Conservation (phyloP, 139 green algal species). For the Chlamydomonas eustigma region DNA sequence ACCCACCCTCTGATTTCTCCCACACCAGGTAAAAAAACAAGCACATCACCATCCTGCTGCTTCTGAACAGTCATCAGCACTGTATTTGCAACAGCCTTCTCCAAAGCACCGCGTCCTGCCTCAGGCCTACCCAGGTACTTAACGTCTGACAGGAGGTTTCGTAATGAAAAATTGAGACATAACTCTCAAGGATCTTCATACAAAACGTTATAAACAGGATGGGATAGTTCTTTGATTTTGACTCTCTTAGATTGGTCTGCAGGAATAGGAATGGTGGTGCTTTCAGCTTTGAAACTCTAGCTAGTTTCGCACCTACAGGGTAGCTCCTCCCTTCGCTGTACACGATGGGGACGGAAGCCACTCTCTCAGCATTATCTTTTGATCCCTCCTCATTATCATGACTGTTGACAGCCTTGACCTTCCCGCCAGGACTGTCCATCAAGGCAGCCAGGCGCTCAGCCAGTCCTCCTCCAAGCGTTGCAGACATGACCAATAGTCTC, state of each 20-base stretch:
- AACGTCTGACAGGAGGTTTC: too few species aligned
- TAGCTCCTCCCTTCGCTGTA: slow-evolving; percentile 51
- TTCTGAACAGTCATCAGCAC: slow-evolving; percentile 24
- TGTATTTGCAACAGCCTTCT: slow-evolving; percentile 30
- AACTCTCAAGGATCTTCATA: too few species aligned
- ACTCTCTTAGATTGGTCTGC: too few species aligned
- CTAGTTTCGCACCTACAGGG: slow-evolving; percentile 35
- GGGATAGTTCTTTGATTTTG: too few species aligned
- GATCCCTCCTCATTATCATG: not conserved
- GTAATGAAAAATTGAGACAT: too few species aligned
- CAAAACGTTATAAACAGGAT: too few species aligned
- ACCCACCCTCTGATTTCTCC: slow-evolving; percentile 1
- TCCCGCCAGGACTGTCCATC: slow-evolving; percentile 19
- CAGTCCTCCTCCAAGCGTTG: slow-evolving; percentile 57
- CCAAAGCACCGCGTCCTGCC: slow-evolving; percentile 27
- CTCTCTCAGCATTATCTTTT: not conserved
- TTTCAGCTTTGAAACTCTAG: too few species aligned
- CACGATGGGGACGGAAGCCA: slow-evolving; percentile 32
- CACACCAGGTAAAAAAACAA: slow-evolving; percentile 18
- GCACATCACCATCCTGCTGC: slow-evolving; percentile 23
- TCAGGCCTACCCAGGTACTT: not conserved
- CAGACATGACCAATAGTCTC: slow-evolving; percentile 62
- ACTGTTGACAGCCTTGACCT: not conserved
- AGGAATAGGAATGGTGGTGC: too few species aligned
- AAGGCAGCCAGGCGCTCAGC: slow-evolving; percentile 33